Evolutionary conservation across 192 early-diverging fungal species (phyloP).

Genomic region (Coemansia sp.): DNA sequence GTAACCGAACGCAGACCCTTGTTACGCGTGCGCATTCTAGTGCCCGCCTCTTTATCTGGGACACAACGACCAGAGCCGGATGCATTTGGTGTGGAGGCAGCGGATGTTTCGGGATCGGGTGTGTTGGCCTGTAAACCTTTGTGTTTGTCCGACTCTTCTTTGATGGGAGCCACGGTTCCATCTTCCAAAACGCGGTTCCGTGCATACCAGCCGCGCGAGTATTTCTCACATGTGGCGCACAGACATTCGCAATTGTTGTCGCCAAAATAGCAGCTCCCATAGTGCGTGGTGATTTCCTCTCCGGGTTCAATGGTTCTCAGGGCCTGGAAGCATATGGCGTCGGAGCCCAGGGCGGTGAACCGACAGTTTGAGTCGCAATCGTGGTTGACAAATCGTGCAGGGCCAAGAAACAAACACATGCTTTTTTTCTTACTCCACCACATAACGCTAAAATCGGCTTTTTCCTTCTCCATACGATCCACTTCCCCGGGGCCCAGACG

Average conservation of each 20-base stretch:
- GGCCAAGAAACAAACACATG: conserved; percentile 65
- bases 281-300: conserved; percentile 69
- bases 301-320: conserved; percentile 58
- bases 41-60: too few relatives aligned
- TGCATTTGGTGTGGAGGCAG: too few relatives aligned
- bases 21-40: conserved; percentile 36
- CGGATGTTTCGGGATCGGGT: too few relatives aligned
- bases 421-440: conserved; percentile 54
- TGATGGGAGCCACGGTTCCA: not conserved
- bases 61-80: too few relatives aligned
- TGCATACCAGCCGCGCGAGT: conserved; percentile 41
- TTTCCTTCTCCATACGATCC: conserved; percentile 24
- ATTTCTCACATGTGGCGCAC: conserved; percentile 70
- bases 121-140: too few relatives aligned
- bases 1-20: conserved; percentile 35
- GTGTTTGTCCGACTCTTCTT: not conserved
- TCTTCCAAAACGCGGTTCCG: not conserved
- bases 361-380: conserved; percentile 66
- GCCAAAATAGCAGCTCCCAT: conserved; percentile 68
- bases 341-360: conserved; percentile 38
- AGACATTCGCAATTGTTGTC: conserved; percentile 64
- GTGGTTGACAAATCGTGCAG: conserved; percentile 73
- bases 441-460: conserved; percentile 65
- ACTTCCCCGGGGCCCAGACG: conserved; percentile 43
- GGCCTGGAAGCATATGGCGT: conserved; percentile 66